phyloP scores from a whole-genome alignment of 2,329 filamentous ascomycete species.

The Hysterium pulicare region DNA sequence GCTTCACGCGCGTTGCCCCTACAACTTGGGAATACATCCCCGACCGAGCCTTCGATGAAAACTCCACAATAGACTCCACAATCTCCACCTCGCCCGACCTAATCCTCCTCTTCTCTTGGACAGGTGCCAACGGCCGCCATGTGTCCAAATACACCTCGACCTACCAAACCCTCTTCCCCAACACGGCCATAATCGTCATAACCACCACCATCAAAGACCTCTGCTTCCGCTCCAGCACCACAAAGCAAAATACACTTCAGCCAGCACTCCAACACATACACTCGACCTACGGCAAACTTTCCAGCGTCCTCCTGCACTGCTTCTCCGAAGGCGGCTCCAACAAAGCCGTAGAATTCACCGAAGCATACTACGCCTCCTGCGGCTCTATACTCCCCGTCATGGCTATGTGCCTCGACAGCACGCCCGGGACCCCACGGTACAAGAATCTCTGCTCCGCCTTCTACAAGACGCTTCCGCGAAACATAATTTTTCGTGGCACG shows the following conservation, averaged over 20 bases:
- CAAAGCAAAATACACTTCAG: slow-evolving; percentile 12
- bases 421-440: slow-evolving; percentile 32
- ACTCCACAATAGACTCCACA: neutral
- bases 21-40: neutral
- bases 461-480: slow-evolving; percentile 13
- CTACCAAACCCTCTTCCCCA: slow-evolving; percentile 31
- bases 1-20: neutral
- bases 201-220: slow-evolving; percentile 28
- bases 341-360: slow-evolving; percentile 30
- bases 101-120: slow-evolving; percentile 34
- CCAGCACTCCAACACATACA: slow-evolving; percentile 20
- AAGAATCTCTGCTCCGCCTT: slow-evolving; percentile 30
- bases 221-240: slow-evolving; percentile 18
- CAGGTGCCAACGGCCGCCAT: slow-evolving; percentile 31
- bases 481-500: slow-evolving; percentile 22
- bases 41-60: neutral
- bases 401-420: slow-evolving; percentile 31
- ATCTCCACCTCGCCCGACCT: slow-evolving; percentile 8
- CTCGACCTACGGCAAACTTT: slow-evolving; percentile 11
- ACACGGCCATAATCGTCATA: slow-evolving; percentile 27
- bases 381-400: slow-evolving; percentile 23
- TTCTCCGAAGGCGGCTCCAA: slow-evolving; percentile 37
- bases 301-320: slow-evolving; percentile 27
- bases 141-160: slow-evolving; percentile 35
- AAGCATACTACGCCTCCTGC: slow-evolving; percentile 22